A percentile compares a stretch with the other conserved stretches of the same genome.
Evolutionary conservation across 495 filamentous ascomycete species (phyloP).

Genomic region (Penicillium fimorum): DNA sequence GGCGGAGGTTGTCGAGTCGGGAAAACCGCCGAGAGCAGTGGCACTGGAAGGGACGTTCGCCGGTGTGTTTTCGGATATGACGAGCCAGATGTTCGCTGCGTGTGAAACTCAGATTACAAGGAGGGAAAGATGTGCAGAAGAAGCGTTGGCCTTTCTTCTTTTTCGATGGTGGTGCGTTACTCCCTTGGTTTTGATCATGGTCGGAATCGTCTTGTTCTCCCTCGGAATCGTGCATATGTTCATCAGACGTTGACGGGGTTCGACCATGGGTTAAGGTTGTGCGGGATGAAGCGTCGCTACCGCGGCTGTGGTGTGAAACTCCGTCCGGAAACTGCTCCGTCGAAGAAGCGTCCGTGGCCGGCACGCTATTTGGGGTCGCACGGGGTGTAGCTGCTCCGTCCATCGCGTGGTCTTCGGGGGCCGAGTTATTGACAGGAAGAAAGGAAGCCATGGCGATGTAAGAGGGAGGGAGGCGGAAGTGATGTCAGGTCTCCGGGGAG

Average conservation of each 20-base stretch:
- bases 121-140: constrained; percentile 95
- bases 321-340: constrained; percentile 21
- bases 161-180: constrained; percentile 65
- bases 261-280: constrained; percentile 22
- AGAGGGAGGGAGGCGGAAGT: constrained; percentile 34
- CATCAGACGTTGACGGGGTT: constrained; percentile 57
- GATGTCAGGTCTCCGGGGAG: constrained; percentile 43
- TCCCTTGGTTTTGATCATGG: constrained; percentile 66
- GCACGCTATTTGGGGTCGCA: constrained; percentile 46
- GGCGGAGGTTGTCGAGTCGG: constrained; percentile 91
- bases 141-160: constrained; percentile 98
- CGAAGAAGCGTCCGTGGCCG: constrained; percentile 34
- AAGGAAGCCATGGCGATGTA: constrained; percentile 58
- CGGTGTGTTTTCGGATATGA: constrained; percentile 97
- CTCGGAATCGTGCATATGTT: constrained; percentile 77
- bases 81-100: constrained; percentile 93
- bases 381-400: constrained; percentile 61
- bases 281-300: constrained; percentile 13
- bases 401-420: constrained; percentile 52
- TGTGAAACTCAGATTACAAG: constrained; percentile 93
- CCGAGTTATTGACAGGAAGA: constrained; percentile 73
- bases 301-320: constrained; percentile 13
- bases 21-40: constrained; percentile 95
- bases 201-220: constrained; percentile 74
- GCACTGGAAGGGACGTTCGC: constrained; percentile 95